A percentile compares a stretch with the other conserved stretches of the same genome.
These are phyloP conservation scores for Saccharomyces cerevisiae DNA, from an alignment of 805 yeast genomes.

Conservation along the genomic window DNA sequence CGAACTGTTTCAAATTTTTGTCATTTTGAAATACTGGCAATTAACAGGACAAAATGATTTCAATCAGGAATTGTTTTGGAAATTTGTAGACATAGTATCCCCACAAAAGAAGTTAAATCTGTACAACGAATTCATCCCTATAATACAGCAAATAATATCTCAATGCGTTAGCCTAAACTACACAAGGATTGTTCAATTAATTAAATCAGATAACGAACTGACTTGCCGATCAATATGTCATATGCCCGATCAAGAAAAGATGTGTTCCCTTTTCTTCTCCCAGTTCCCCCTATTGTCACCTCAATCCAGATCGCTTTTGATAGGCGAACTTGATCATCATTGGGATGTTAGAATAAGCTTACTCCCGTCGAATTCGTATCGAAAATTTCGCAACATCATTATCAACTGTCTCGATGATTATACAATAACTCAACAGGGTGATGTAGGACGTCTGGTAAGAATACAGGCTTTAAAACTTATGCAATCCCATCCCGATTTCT, in stretches of 20 bases:
- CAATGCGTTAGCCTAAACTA: not conserved
- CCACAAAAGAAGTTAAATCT: not conserved
- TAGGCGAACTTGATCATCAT: not conserved
- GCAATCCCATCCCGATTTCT: constrained; percentile 16
- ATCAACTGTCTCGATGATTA: constrained; percentile 59
- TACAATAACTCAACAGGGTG: constrained; percentile 74
- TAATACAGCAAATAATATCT: not conserved
- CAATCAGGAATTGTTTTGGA: not conserved
- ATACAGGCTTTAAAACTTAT: constrained; percentile 40
- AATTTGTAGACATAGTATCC: not conserved
- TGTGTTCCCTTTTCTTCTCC: not conserved
- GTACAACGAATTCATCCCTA: not conserved
- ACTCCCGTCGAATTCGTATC: not conserved
- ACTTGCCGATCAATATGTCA: not conserved
- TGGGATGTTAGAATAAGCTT: not conserved
- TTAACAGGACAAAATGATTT: constrained; percentile 4
- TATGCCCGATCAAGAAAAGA: not conserved
- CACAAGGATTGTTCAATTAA: not conserved
- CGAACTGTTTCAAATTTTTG: constrained; percentile 19
- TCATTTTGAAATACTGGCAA: constrained; percentile 16
- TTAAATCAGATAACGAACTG: not conserved
- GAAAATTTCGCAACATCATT: constrained; percentile 1
- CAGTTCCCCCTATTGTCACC: not conserved
- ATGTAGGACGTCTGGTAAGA: constrained; percentile 78
- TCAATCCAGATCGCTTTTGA: not conserved